These are phyloP conservation scores for Psidium friedrichsthalianum DNA, from an alignment of 345 rosid genomes.

Conservation along the genomic window DNA sequence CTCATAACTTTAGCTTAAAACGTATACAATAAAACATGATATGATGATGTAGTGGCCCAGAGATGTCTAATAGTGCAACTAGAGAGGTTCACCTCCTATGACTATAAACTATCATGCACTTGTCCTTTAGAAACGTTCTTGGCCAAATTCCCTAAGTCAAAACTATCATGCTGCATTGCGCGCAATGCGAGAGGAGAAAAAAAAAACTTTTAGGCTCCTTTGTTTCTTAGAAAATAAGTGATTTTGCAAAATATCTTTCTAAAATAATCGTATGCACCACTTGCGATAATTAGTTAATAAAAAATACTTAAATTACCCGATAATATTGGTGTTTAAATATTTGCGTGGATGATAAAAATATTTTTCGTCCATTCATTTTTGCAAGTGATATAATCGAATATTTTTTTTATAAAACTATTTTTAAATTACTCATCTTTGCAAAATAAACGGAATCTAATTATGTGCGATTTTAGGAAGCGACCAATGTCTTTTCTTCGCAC, in stretches of 20 bases:
- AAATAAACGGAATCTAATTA: rapidly evolving
- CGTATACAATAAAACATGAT: not conserved
- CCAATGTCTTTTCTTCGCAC: not conserved
- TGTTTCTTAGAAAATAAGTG: no score
- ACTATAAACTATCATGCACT: not conserved
- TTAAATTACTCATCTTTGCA: no score
- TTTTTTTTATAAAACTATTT: no score
- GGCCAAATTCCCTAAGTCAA: not conserved
- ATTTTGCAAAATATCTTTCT: no score
- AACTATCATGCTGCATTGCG: not conserved
- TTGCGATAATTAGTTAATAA: no score
- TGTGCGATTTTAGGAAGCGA: not conserved
- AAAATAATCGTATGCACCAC: no score
- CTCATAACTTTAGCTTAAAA: not conserved
- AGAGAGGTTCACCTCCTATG: not conserved
- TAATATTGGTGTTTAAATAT: no score
- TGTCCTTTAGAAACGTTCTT: not conserved
- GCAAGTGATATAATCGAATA: no score
- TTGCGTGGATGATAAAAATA: no score
- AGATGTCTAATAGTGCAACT: not conserved
- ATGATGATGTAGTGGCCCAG: not conserved
- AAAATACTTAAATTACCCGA: no score
- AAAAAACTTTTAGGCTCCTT: not conserved
- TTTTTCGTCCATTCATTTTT: no score
- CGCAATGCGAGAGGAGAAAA: not conserved